Base-by-base conservation (phyloP, 2,329 filamentous ascomycete genomes). In the Sclerotinia spermophila region DNA sequence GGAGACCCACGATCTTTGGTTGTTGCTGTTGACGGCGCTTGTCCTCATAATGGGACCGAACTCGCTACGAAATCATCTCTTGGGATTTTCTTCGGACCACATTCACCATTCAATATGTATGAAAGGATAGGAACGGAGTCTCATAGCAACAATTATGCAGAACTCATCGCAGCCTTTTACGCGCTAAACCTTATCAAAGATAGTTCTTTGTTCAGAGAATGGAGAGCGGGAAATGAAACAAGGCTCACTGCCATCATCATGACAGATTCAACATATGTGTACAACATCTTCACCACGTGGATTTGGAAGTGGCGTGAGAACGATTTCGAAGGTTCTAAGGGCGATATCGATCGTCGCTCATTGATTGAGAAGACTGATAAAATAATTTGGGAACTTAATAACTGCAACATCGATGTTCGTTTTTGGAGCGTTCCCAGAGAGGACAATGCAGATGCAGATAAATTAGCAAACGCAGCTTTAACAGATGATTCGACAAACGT, bases 21-120 rank as follows among this genome's bases (percentile, higher is more conserved):
- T 19, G 56, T 68, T n/a, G 67, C 67, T 17, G 56, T 62, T 24
- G 19, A 40, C 10, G 56, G 56, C 62, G 35, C 40, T 24, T 62
- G 35, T 10, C 33, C 44, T 44, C 24, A 53, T 7, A 33, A 53
- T 5, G 67, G 44, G 21, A 53, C 0, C 1, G 44, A 3, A 3
- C 2, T 27, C 6, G 35, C 44, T 2, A 10, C n/a, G 1, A 40
- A 24, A 6, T 61, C 67, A 51, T 68, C 42, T 21, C 33, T 33
- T 15, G 67, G 67, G 1, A 15, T 68, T 2, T 68, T 45, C 11
- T 62, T 68, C 10, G 35, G 67, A 2, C 6, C 8, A 3, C 4
- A 10, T 38, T 62, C 55, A 1, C 2, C 1, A 2, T 48, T 68
- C 24, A 68, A 68, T 40, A 19, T 35, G 10, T 53, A 21, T 17